A percentile compares a stretch with the other conserved stretches of the same genome.
phyloP scores from a whole-genome alignment of 495 filamentous ascomycete species.

The Penicillium daleae region DNA sequence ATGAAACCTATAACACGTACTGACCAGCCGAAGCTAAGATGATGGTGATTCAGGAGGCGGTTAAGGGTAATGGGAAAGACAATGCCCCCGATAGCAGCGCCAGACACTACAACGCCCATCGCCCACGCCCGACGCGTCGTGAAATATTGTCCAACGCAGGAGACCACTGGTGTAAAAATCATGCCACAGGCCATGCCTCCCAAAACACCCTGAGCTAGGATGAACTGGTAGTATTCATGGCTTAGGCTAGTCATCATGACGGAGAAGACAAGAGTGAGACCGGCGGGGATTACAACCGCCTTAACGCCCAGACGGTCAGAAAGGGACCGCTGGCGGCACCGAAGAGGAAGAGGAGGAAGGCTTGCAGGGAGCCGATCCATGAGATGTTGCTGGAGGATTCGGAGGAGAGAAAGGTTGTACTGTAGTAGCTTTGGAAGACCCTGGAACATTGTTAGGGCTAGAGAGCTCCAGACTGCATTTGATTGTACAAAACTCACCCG shows the following conservation, averaged over 20 bases:
- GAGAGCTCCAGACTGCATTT: neutral
- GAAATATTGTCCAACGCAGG: neutral
- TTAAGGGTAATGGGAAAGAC: constrained; percentile 2
- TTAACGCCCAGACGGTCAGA: constrained; percentile 29
- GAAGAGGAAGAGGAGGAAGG: constrained; percentile 33
- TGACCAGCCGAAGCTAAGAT: constrained; percentile 27
- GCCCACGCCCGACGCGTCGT: neutral
- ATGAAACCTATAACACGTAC: constrained; percentile 27
- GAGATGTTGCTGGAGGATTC: constrained; percentile 11
- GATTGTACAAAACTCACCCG: neutral
- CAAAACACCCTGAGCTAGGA: constrained; percentile 58
- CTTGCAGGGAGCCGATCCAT: constrained; percentile 36
- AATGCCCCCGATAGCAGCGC: neutral
- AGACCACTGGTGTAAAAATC: neutral
- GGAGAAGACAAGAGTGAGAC: constrained; percentile 12
- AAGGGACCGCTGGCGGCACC: constrained; percentile 38
- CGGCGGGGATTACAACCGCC: constrained; percentile 1
- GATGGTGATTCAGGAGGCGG: constrained; percentile 10
- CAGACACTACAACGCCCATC: neutral
- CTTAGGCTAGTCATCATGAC: constrained; percentile 56
- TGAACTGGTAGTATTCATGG: constrained; percentile 58
- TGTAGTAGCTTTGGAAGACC: constrained; percentile 5
- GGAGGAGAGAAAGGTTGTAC: neutral
- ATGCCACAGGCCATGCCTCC: constrained; percentile 35
- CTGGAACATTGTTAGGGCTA: neutral